phyloP scores from a whole-genome alignment of 1,139 yeast species.

The Diutina mesorugosa region DNA sequence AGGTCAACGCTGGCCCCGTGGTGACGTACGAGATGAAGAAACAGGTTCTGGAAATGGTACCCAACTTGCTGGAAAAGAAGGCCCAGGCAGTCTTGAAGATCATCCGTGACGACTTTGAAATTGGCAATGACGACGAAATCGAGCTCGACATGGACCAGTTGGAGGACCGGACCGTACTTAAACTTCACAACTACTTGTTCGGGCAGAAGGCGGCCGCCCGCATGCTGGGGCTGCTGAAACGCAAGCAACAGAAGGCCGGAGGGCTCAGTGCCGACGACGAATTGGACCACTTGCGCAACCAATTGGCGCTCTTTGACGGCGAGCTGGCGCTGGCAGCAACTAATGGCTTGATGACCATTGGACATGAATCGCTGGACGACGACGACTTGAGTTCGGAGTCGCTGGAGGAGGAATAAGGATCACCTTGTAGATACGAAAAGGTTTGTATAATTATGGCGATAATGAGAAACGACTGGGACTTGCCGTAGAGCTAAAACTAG shows the following conservation, averaged over 20 bases:
- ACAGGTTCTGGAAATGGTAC: conserved; percentile 79
- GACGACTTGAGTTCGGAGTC: conserved; percentile 1
- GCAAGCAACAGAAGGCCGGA: conserved; percentile 38
- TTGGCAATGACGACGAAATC: conserved; percentile 65
- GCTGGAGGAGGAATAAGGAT: conserved; percentile 1
- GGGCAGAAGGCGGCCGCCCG: conserved; percentile 32
- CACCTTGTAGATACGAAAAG: conserved; percentile 1
- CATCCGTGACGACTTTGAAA: conserved; percentile 74
- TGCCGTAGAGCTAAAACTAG: background rate
- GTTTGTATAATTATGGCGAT: conserved; percentile 1
- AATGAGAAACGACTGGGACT: conserved; percentile 1
- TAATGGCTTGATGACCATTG: conserved; percentile 1
- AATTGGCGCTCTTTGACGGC: conserved; percentile 66
- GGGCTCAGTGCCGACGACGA: conserved; percentile 28
- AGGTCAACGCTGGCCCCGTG: conserved; percentile 16
- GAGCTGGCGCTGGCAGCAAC: conserved; percentile 11
- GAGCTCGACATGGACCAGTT: conserved; percentile 93
- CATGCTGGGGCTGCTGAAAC: conserved; percentile 49
- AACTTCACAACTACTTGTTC: conserved; percentile 70
- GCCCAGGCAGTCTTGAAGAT: conserved; percentile 75
- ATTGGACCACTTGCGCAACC: conserved; percentile 74
- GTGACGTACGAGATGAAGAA: conserved; percentile 95
- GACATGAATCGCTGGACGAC: conserved; percentile 1
- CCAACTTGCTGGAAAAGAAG: conserved; percentile 66
- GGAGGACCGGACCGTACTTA: conserved; percentile 73